These are phyloP conservation scores for Fusarium citri DNA, from an alignment of 2,329 filamentous ascomycete species.

Conservation along the genomic window DNA sequence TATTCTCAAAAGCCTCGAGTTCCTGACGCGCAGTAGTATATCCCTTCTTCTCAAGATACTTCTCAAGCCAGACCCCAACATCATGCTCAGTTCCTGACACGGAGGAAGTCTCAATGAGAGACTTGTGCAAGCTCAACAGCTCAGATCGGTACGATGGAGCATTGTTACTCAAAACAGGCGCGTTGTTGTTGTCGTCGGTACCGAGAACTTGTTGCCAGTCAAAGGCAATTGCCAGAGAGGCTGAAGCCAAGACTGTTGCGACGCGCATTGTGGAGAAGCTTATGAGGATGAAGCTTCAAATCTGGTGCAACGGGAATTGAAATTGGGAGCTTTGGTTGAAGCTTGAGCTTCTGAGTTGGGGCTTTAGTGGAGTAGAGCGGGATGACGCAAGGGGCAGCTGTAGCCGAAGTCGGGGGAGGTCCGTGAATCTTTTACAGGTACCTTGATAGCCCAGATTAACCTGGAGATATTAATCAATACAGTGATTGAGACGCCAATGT, in stretches of 20 bases:
- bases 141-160: constrained; percentile 55
- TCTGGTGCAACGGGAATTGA: constrained; percentile 11
- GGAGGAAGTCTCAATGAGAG: constrained; percentile 79
- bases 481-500: background rate
- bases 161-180: constrained; percentile 15
- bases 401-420: constrained; percentile 30
- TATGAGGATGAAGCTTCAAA: constrained; percentile 7
- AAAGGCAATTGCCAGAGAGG: constrained; percentile 24
- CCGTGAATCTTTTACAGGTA: background rate
- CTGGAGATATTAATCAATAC: background rate
- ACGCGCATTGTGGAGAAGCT: constrained; percentile 28
- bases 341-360: constrained; percentile 18
- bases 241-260: constrained; percentile 24
- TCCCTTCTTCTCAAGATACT: constrained; percentile 67
- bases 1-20: constrained; percentile 51
- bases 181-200: background rate
- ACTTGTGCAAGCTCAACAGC: constrained; percentile 79
- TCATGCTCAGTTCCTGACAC: constrained; percentile 75
- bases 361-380: constrained; percentile 24
- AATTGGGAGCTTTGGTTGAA: constrained; percentile 16
- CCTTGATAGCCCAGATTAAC: constrained; percentile 15
- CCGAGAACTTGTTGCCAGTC: constrained; percentile 27
- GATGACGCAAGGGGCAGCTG: constrained; percentile 28
- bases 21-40: constrained; percentile 59
- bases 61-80: constrained; percentile 75